Percentiles rank a stretch among this genome's conserved stretches.
These are phyloP conservation scores for Scedosporium apiospermum DNA, from an alignment of 2,329 filamentous ascomycete species.

Conservation along the genomic window DNA sequence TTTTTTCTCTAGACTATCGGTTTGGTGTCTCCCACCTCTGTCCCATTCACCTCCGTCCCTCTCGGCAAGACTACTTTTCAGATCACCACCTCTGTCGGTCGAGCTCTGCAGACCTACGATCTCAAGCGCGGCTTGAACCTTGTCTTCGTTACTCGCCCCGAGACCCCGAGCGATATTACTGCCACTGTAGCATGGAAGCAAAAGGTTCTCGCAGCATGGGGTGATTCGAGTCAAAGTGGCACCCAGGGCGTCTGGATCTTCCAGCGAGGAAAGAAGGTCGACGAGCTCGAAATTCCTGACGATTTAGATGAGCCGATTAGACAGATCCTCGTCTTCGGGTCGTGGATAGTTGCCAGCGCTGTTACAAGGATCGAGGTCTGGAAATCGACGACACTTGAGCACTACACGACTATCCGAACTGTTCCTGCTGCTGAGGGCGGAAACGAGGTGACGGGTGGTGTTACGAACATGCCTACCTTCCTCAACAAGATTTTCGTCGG, in stretches of 20 bases:
- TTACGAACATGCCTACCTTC: slow-evolving; percentile 87
- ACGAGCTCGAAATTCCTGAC: slow-evolving; percentile 59
- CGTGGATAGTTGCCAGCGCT: slow-evolving; percentile 81
- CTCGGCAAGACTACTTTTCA: slow-evolving; percentile 94
- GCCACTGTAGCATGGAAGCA: slow-evolving; percentile 84
- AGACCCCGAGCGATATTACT: slow-evolving; percentile 78
- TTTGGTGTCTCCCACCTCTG: slow-evolving; percentile 79
- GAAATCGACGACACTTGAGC: slow-evolving; percentile 73
- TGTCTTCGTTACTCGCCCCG: slow-evolving; percentile 84
- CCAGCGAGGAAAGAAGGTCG: slow-evolving; percentile 79
- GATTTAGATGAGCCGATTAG: slow-evolving; percentile 62
- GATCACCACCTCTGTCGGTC: slow-evolving; percentile 89
- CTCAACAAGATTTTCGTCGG: slow-evolving; percentile 94
- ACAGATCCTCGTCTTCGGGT: slow-evolving; percentile 74
- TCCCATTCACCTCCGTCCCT: slow-evolving; percentile 83
- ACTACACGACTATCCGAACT: slow-evolving; percentile 76
- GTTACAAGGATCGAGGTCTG: slow-evolving; percentile 75
- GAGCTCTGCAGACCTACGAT: slow-evolving; percentile 91
- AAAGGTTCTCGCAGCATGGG: slow-evolving; percentile 83
- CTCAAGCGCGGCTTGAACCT: slow-evolving; percentile 81
- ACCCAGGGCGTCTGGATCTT: slow-evolving; percentile 77
- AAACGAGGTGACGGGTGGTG: slow-evolving; percentile 64
- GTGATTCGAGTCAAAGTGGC: slow-evolving; percentile 42
- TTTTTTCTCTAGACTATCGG: slow-evolving; percentile 63
- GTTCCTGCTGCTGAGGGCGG: slow-evolving; percentile 46